phyloP scores from a whole-genome alignment of 257 asterid species.

The Paulownia fortunei region DNA sequence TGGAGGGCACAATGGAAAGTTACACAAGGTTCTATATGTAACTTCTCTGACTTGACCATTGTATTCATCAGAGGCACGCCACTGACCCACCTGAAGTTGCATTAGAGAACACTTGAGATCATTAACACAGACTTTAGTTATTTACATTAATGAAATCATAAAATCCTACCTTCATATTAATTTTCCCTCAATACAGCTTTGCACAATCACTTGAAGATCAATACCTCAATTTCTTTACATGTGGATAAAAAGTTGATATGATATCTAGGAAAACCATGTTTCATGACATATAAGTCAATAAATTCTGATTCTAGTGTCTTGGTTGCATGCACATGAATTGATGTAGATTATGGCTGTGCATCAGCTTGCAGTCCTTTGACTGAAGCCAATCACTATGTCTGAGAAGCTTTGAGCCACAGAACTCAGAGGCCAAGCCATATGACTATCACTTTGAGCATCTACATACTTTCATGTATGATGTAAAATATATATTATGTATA shows the following conservation, averaged over 20 bases:
- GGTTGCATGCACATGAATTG: neutral
- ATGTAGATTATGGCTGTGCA: neutral
- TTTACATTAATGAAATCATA: constrained; percentile 24
- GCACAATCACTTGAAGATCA: constrained; percentile 4
- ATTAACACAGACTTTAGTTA: constrained; percentile 15
- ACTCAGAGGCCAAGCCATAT: neutral
- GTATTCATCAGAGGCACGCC: constrained; percentile 81
- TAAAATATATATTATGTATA: no score
- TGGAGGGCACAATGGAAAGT: constrained; percentile 97
- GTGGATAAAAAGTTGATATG: neutral
- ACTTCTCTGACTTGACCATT: constrained; percentile 89
- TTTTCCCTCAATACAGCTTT: neutral
- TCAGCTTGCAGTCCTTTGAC: neutral
- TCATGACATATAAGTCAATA: neutral
- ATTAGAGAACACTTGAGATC: constrained; percentile 32
- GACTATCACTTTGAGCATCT: neutral
- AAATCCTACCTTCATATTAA: neutral
- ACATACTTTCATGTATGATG: neutral
- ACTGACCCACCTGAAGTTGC: constrained; percentile 69
- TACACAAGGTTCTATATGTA: constrained; percentile 68
- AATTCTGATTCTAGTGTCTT: constrained; percentile 1
- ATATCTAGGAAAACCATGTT: neutral
- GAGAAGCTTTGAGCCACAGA: neutral
- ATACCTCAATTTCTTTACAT: neutral
- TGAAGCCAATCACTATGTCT: neutral